Evolutionary conservation across 306 rosid species (phyloP).

Genomic region (Pueraria montana): DNA sequence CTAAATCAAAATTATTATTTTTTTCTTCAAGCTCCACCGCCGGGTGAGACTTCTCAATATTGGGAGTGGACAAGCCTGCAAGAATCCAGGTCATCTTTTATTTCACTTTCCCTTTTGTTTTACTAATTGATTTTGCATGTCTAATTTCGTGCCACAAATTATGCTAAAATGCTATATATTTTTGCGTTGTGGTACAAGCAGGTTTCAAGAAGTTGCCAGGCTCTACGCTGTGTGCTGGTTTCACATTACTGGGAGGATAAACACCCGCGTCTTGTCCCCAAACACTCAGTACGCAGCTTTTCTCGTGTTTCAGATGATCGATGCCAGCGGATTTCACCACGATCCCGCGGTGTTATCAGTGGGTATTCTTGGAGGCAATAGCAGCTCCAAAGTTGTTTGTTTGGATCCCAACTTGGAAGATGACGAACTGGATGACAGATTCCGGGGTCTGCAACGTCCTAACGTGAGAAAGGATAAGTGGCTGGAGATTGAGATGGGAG

Average conservation of each 20-base stretch:
- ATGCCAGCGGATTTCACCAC: constrained; percentile 48
- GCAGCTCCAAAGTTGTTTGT: constrained; percentile 33
- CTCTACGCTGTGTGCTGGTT: constrained; percentile 65
- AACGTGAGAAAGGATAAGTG: constrained; percentile 61
- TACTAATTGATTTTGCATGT: not conserved
- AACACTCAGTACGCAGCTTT: constrained; percentile 60
- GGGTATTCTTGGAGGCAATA: constrained; percentile 36
- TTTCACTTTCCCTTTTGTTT: not conserved
- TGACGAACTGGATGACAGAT: too few species aligned
- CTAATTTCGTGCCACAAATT: not conserved
- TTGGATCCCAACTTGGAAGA: not conserved
- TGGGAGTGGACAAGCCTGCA: constrained; percentile 52
- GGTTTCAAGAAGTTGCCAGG: constrained; percentile 64
- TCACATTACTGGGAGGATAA: constrained; percentile 62
- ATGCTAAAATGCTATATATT: not conserved
- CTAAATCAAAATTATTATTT: too few species aligned
- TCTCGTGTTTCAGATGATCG: constrained; percentile 59
- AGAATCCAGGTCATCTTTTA: constrained; percentile 50
- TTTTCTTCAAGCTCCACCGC: too few species aligned
- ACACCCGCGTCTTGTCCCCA: constrained; percentile 52
- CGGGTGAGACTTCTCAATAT: not conserved
- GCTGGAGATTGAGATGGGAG: constrained; percentile 72
- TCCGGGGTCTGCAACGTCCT: constrained; percentile 33
- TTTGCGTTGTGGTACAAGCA: not conserved
- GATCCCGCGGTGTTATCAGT: constrained; percentile 47